phyloP scores from a whole-genome alignment of 306 rosid genomes.

The Cucumis hystrix region DNA sequence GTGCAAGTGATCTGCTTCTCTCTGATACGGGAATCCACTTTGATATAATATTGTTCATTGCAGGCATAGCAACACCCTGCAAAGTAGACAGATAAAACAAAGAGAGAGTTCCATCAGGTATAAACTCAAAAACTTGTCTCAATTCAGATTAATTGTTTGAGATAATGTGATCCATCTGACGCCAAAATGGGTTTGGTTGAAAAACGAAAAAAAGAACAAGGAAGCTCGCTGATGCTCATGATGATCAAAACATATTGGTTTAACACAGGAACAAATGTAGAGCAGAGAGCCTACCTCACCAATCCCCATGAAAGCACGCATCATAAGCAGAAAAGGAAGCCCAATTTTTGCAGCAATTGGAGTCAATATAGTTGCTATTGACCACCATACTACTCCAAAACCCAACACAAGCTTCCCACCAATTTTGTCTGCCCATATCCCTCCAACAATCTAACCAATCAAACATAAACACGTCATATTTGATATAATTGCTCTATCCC shows the following conservation, averaged over 20 bases:
- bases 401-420: constrained; percentile 91
- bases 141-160: neutral
- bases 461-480: constrained; percentile 11
- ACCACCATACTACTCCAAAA: constrained; percentile 97
- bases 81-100: constrained; percentile 5
- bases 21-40: constrained; percentile 97
- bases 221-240: neutral
- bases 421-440: constrained; percentile 97
- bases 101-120: neutral
- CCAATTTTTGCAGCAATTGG: constrained; percentile 86
- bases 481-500: neutral
- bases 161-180: neutral
- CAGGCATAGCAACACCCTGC: constrained; percentile 99
- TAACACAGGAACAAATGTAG: constrained; percentile 4
- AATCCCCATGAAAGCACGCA: constrained; percentile 94
- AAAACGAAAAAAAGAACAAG: neutral
- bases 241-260: neutral
- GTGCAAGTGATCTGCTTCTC: constrained; percentile 94
- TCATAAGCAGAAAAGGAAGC: constrained; percentile 69
- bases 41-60: constrained; percentile 86
- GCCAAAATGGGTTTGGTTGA: neutral
- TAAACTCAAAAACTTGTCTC: neutral
- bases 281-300: constrained; percentile 69
- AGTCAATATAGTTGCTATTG: constrained; percentile 75
- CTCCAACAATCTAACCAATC: constrained; percentile 61